Conservation (phyloP, 1,139 yeast genomes). For the Chernovozyma sophiae-reginae region DNA sequence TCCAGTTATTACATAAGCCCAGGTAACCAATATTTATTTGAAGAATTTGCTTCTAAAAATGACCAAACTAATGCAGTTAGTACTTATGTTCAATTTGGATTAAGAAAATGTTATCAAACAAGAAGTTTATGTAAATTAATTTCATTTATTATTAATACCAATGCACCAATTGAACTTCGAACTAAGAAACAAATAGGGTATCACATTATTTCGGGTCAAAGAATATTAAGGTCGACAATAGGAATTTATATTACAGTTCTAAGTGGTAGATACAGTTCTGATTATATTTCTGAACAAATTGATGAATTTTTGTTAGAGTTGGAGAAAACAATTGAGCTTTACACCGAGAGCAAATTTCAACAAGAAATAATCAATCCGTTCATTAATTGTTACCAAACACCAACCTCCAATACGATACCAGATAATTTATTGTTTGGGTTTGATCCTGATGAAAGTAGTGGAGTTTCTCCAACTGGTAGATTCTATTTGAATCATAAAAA, state of each 20-base stretch:
- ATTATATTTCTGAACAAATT: slow-evolving; percentile 36
- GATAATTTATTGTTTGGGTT: slow-evolving; percentile 15
- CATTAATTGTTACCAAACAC: slow-evolving; percentile 17
- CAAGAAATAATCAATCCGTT: slow-evolving; percentile 31
- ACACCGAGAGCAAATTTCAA: slow-evolving; percentile 30
- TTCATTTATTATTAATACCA: slow-evolving; percentile 38
- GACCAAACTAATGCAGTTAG: slow-evolving; percentile 50
- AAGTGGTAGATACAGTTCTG: slow-evolving; percentile 39
- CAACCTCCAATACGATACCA: neutral
- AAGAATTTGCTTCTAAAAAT: slow-evolving; percentile 19
- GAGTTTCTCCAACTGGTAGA: slow-evolving; percentile 12
- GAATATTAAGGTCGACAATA: slow-evolving; percentile 45
- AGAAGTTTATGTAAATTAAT: slow-evolving; percentile 41
- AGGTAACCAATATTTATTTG: slow-evolving; percentile 30
- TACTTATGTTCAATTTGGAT: slow-evolving; percentile 54
- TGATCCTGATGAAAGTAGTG: slow-evolving; percentile 12
- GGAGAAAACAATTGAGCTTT: slow-evolving; percentile 19
- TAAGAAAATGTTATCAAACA: slow-evolving; percentile 25
- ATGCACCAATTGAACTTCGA: slow-evolving; percentile 45
- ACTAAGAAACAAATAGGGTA: slow-evolving; percentile 44
- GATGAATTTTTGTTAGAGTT: slow-evolving; percentile 42
- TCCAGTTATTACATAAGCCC: slow-evolving; percentile 32
- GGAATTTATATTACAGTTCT: slow-evolving; percentile 54
- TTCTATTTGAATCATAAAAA: slow-evolving; percentile 38
- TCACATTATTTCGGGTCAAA: slow-evolving; percentile 49